Evolutionary conservation across 2,329 filamentous ascomycete genomes (phyloP), one percentile per base, ranked within the genome.

Genomic region (Keithomyces neogunnii): DNA sequence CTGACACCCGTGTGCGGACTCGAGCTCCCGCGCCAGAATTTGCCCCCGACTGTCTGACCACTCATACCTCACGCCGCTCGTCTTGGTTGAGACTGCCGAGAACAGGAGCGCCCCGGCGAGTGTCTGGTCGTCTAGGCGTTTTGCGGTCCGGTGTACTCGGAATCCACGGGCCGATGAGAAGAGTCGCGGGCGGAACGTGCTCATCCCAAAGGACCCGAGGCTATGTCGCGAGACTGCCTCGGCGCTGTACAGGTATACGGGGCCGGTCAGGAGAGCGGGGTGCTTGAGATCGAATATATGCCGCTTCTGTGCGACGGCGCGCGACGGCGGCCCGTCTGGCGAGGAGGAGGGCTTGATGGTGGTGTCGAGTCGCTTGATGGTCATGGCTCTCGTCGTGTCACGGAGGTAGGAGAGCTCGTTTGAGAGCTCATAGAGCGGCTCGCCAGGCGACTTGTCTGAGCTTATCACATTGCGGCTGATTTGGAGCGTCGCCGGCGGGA

Each of bases 271-370:
- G 3, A 54, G 32, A 0, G 58, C 61, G 0, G 65, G 63, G 47
- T 69, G 67, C 51, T 61, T 64, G 48, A 71, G 58, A 50, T 68
- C 60, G 51, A 62, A 70, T 30, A 70, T 57, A 51, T 66, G 66
- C 11, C 63, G 61, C 35, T 63, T 60, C 38, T 59, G 63, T 5
- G 62, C 53, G 36, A 58, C 54, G 30, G 64, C 51, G 30, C 61
- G 57, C 2, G 66, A 47, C n/a, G 30, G 62, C 19, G 49, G 42
- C 26, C 60, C 62, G 30, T 54, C 8, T 36, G 35, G 13, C 36
- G 29, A 31, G 28, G 33, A 31, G 29, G 48, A 49, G n/a, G 47
- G 55, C 45, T 59, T 62, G 49, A 66, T 50, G 5, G 51, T 51
- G 49, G 60, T 54, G 49, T 69, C 63, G n/a, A 70, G 54, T 6